Evolutionary conservation across 2,329 filamentous ascomycete genomes (phyloP), one percentile per base, ranked within the genome.

Genomic region (Fusarium sp.): DNA sequence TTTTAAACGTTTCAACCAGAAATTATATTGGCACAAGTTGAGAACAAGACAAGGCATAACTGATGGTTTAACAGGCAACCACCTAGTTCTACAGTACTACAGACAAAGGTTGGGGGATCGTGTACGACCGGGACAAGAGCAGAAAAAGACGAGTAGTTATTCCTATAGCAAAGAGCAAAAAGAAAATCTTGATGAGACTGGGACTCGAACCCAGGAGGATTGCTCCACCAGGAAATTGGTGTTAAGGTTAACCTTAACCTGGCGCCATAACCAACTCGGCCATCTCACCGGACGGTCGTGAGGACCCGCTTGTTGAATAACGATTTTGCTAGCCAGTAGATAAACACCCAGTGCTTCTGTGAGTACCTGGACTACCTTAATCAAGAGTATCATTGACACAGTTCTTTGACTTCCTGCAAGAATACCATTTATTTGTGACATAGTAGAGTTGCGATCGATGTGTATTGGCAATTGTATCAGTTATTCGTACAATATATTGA

Each of bases 131-230:
- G n/a, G 14, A 26, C 34, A 26, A 6, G 17, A 22, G 22, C 18
- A 60, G 6, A 52, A 12, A 52, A 12, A n/a, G 8, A 7, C 2
- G 15, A 26, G 30, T 8, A 22, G 10, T 26, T 22, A 17, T 6
- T 17, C 5, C 34, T 39, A 18, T 10, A 1, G 8, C 17, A 9
- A 15, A 6, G 18, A 2, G 14, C 28, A 57, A 60, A 70, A 66
- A 45, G 17, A 18, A 17, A 3, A 5, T 5, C 0, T 39, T 76
- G 74, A 76, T 76, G 68, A 76, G 73, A 76, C 73, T 76, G 74
- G 74, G 74, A 76, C 63, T 76, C 71, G 74, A 76, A 76, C 74
- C 74, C 74, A 76, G 73, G 73, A 76, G 74, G 74, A 76, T 76
- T 76, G 74, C 74, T 76, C 74, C 74, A 76, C 63, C 74, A 76